These are phyloP conservation scores for Boletus smithii DNA, from an alignment of 1,284 basidiomycete genomes.

Conservation along the genomic window DNA sequence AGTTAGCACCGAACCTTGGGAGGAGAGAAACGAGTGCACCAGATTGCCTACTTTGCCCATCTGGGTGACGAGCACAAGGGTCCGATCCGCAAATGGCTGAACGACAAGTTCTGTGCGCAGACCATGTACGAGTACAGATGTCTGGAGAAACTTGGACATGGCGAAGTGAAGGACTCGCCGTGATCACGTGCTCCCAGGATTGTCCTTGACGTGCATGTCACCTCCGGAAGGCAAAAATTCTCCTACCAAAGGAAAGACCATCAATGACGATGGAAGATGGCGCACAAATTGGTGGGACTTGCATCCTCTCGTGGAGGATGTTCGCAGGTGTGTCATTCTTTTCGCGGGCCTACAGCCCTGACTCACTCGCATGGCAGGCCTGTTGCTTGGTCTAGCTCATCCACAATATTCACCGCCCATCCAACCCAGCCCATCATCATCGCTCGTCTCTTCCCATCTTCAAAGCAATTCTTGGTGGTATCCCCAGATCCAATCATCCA, in stretches of 20 bases:
- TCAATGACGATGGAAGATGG: constrained; percentile 49
- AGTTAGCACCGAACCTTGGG: constrained; percentile 1
- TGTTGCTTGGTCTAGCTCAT: constrained; percentile 64
- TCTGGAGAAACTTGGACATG: constrained; percentile 34
- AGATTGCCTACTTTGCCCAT: constrained; percentile 83
- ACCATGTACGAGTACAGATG: constrained; percentile 50
- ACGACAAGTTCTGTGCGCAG: constrained; percentile 70
- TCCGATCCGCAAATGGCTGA: constrained; percentile 75
- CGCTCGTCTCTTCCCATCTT: constrained; percentile 67
- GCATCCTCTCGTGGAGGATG: constrained; percentile 54
- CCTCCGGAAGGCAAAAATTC: no score
- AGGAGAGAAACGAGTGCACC: constrained; percentile 42
- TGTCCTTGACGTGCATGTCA: no score
- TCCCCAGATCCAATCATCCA: constrained; percentile 48
- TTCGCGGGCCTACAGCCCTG: not conserved
- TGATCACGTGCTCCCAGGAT: not conserved
- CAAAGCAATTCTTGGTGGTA: constrained; percentile 56
- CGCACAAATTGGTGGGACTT: constrained; percentile 72
- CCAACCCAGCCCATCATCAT: constrained; percentile 54
- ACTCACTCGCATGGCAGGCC: constrained; percentile 44
- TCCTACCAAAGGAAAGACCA: no score
- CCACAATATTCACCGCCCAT: constrained; percentile 65
- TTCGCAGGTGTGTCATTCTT: constrained; percentile 43
- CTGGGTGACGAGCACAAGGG: constrained; percentile 82
- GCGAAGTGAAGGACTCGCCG: no score